These are phyloP conservation scores for Leptomonas pyrrhocoris DNA, from an alignment of 208 protist species.

Conservation along the genomic window DNA sequence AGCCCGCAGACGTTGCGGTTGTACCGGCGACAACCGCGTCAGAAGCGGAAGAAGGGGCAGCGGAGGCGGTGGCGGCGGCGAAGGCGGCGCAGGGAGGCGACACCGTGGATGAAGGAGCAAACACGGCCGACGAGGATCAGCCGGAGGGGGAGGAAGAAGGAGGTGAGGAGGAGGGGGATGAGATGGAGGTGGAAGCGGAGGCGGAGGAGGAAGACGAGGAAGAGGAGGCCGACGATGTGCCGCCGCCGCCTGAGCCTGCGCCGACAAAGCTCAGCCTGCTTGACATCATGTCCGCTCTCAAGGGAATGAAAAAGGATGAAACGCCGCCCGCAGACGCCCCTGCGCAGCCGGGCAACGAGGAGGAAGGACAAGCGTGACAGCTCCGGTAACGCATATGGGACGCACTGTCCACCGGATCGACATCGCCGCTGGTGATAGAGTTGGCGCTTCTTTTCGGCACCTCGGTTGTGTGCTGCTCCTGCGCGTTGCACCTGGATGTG, in stretches of 20 bases:
- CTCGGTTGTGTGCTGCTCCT: too few species aligned
- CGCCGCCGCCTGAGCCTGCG: constrained; percentile 4
- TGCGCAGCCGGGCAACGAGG: constrained; percentile 7
- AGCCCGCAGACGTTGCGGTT: not conserved
- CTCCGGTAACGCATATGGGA: too few species aligned
- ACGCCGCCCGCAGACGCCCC: not conserved
- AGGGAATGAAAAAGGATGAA: constrained; percentile 44
- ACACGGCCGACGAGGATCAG: not conserved
- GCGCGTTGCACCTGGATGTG: too few species aligned
- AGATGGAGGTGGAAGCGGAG: not conserved
- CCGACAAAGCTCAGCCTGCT: constrained; percentile 53
- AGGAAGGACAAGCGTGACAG: not conserved
- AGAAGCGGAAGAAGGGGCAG: not conserved
- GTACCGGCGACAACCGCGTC: not conserved
- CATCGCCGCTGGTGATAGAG: too few species aligned
- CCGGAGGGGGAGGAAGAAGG: constrained; percentile 7
- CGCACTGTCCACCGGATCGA: too few species aligned
- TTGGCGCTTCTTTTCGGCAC: too few species aligned
- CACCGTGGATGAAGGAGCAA: constrained; percentile 5
- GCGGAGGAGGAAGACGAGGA: constrained; percentile 3
- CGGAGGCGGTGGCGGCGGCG: not conserved
- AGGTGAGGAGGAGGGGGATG: constrained; percentile 6
- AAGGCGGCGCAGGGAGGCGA: constrained; percentile 3
- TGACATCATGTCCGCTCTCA: constrained; percentile 64
- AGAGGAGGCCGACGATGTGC: constrained; percentile 1